These are phyloP conservation scores for Suillus alpinus DNA, from an alignment of 768 basidiomycete species.

Conservation along the genomic window DNA sequence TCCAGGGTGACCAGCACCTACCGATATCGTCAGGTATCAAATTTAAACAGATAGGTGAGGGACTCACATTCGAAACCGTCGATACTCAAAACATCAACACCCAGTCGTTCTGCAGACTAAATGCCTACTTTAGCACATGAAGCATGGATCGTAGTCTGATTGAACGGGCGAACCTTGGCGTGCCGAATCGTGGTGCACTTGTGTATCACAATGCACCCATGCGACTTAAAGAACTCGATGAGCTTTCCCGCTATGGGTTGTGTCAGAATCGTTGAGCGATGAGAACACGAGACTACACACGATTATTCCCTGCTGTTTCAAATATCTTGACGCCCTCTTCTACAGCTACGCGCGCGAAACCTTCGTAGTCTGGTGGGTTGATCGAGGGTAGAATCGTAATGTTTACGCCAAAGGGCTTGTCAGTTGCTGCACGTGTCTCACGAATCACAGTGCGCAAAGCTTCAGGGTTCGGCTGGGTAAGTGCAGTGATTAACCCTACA, in stretches of 20 bases:
- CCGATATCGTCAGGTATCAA: not conserved
- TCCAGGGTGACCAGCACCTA: conserved; percentile 91
- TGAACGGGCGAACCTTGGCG: conserved; percentile 55
- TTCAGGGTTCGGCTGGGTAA: conserved; percentile 84
- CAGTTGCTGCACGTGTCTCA: conserved; percentile 67
- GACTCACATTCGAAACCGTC: conserved; percentile 86
- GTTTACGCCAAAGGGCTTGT: conserved; percentile 82
- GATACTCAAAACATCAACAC: conserved; percentile 86
- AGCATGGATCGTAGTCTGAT: conserved; percentile 24
- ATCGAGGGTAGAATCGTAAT: conserved; percentile 87
- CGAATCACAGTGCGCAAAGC: conserved; percentile 77
- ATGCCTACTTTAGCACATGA: conserved; percentile 2
- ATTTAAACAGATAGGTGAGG: not conserved
- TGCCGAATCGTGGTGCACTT: conserved; percentile 88
- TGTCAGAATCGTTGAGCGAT: not conserved
- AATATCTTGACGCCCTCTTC: conserved; percentile 88
- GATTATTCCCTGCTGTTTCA: conserved; percentile 92
- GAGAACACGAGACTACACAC: conserved; percentile 40
- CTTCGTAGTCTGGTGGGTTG: conserved; percentile 87
- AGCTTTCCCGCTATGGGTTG: conserved; percentile 60
- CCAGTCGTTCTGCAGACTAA: conserved; percentile 65
- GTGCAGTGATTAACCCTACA: conserved; percentile 79
- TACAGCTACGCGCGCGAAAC: conserved; percentile 76
- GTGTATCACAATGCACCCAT: conserved; percentile 79
- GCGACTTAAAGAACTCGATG: conserved; percentile 78